phyloP scores from a whole-genome alignment of 2,329 filamentous ascomycete genomes.

The Clonostachys solani region DNA sequence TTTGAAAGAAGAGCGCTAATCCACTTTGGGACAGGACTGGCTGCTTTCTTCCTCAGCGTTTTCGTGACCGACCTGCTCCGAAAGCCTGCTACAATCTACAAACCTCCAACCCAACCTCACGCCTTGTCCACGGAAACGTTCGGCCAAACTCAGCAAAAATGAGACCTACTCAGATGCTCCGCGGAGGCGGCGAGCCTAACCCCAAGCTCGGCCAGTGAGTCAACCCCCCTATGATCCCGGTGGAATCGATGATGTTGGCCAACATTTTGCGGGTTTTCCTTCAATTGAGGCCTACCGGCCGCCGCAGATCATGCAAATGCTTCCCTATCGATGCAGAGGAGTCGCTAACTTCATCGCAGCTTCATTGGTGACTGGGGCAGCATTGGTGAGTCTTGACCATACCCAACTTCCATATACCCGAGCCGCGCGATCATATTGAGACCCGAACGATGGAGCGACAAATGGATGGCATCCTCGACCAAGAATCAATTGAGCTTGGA shows the following conservation, averaged over 20 bases:
- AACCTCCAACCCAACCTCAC: conserved; percentile 2
- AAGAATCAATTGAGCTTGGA: too few species aligned
- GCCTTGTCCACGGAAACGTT: neutral
- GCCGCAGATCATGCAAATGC: too few species aligned
- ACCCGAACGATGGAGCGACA: neutral
- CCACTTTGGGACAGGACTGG: too few species aligned
- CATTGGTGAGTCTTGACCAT: conserved; percentile 56
- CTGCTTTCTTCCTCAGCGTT: too few species aligned
- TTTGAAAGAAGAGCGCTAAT: too few species aligned
- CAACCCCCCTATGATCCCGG: neutral
- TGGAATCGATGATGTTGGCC: neutral
- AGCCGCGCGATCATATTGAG: neutral
- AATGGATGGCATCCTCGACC: too few species aligned
- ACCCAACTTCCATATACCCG: neutral
- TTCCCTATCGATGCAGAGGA: too few species aligned
- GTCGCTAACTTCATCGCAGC: conserved; percentile 32
- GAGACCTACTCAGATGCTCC: conserved; percentile 40
- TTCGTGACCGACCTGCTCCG: too few species aligned
- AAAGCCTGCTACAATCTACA: neutral
- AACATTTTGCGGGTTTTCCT: conserved; percentile 2
- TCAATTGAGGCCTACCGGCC: too few species aligned
- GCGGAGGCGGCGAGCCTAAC: conserved; percentile 14
- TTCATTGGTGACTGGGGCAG: conserved; percentile 72
- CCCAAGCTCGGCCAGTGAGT: conserved; percentile 7
- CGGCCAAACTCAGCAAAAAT: conserved; percentile 15